A percentile compares a stretch with the other conserved stretches of the same genome.
These are phyloP conservation scores for Pseudotsuga menziesii DNA, from an alignment of 75 land plant genomes.

Conservation along the genomic window DNA sequence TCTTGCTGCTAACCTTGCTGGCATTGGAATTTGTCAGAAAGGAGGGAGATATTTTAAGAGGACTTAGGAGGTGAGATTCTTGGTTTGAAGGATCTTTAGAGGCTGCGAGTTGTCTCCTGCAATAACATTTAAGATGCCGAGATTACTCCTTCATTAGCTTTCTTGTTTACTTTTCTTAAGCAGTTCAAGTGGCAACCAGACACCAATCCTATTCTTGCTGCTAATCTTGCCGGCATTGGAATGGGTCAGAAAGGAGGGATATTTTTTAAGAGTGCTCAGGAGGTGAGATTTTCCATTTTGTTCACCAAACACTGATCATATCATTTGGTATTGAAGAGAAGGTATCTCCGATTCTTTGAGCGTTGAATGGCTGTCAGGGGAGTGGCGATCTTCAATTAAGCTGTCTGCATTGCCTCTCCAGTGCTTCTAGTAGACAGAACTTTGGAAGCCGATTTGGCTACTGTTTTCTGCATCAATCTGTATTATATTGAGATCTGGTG, in stretches of 20 bases:
- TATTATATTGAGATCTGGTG: too few relatives aligned
- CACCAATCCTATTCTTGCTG: conserved; percentile 56
- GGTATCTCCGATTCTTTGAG: too few relatives aligned
- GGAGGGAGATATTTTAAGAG: conserved; percentile 77
- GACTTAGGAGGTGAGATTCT: conserved; percentile 23
- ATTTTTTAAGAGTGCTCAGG: conserved; percentile 54
- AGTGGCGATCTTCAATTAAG: too few relatives aligned
- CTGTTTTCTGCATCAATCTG: too few relatives aligned
- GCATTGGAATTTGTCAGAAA: conserved; percentile 76
- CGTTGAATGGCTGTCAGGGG: too few relatives aligned
- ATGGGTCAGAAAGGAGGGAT: conserved; percentile 76
- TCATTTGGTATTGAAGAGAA: too few relatives aligned
- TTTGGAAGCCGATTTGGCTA: too few relatives aligned
- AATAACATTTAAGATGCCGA: conserved; percentile 73
- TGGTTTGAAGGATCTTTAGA: conserved; percentile 52
- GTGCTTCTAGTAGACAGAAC: too few relatives aligned
- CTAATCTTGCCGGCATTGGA: conserved; percentile 64
- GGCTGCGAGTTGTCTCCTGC: conserved; percentile 72
- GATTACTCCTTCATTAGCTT: conserved; percentile 59
- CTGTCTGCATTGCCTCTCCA: too few relatives aligned
- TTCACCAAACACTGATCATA: too few relatives aligned
- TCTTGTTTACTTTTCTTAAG: conserved; percentile 60
- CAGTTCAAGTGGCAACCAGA: conserved; percentile 95
- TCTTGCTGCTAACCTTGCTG: conserved; percentile 49
- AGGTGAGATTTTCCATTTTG: conserved; percentile 15